Evolutionary conservation across 306 rosid species (phyloP).

Genomic region (Dalbergia oliveri): DNA sequence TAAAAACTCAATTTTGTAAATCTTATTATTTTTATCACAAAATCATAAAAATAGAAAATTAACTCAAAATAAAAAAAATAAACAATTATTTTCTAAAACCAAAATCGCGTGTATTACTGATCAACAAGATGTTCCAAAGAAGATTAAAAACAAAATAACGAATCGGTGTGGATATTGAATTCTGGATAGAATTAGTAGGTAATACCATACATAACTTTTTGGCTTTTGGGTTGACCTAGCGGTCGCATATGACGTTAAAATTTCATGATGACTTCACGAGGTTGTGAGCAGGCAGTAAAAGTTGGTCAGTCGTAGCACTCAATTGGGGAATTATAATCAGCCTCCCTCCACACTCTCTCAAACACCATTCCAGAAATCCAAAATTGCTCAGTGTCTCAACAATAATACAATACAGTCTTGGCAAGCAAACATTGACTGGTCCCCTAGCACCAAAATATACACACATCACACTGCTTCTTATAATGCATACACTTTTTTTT

Average conservation of each 20-base stretch:
- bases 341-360: constrained; percentile 18
- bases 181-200: background rate
- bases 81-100: too few species aligned
- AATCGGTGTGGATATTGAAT: background rate
- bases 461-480: background rate
- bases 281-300: constrained; percentile 48
- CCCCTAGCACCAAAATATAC: constrained; percentile 31
- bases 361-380: constrained; percentile 34
- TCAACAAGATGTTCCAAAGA: background rate
- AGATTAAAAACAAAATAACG: background rate
- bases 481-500: background rate
- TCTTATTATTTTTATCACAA: too few species aligned
- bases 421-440: constrained; percentile 48
- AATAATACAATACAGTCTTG: constrained; percentile 22
- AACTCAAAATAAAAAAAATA: too few species aligned
- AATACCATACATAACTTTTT: background rate
- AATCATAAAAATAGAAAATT: too few species aligned
- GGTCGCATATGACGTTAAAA: constrained; percentile 39
- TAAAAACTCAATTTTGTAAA: too few species aligned
- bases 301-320: constrained; percentile 55
- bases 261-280: constrained; percentile 73
- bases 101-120: too few species aligned
- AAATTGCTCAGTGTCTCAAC: constrained; percentile 46
- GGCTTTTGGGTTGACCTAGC: constrained; percentile 49
- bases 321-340: constrained; percentile 51